These are phyloP conservation scores for Penicillium mononematosum DNA, from an alignment of 495 filamentous ascomycete species.

Conservation along the genomic window DNA sequence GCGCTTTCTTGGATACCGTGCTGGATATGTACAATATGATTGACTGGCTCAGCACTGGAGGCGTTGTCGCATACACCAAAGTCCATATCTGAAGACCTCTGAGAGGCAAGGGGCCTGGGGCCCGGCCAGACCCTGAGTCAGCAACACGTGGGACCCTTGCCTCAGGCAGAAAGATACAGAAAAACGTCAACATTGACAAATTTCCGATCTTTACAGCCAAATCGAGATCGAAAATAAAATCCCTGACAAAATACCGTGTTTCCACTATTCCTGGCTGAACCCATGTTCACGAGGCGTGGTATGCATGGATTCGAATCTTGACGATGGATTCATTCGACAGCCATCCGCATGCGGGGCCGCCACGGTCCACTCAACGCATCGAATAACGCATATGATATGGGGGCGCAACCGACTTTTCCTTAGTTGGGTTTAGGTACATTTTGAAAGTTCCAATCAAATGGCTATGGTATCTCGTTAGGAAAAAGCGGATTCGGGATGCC, in stretches of 20 bases:
- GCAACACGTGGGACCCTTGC: background rate
- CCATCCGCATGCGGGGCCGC: conserved; percentile 28
- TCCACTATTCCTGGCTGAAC: background rate
- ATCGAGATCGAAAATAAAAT: background rate
- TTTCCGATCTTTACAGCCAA: background rate
- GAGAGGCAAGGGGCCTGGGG: no score
- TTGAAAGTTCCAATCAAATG: background rate
- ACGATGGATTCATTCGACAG: conserved; percentile 2
- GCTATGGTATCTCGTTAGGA: background rate
- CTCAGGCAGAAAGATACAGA: background rate
- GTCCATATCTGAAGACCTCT: no score
- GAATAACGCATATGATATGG: conserved; percentile 22
- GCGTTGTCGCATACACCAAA: no score
- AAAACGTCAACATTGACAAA: background rate
- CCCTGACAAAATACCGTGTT: background rate
- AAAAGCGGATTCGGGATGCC: background rate
- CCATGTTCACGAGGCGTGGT: conserved; percentile 24
- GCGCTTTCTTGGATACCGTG: no score
- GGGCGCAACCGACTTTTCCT: conserved; percentile 14
- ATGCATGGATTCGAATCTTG: conserved; percentile 16
- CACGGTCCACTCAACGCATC: conserved; percentile 8
- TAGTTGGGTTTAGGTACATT: background rate
- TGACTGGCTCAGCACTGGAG: no score
- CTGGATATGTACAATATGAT: no score
- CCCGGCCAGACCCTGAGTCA: no score